A percentile compares a stretch with the other conserved stretches of the same genome.
These are phyloP conservation scores for Gossypium herbaceum DNA, from an alignment of 345 rosid genomes.

Conservation along the genomic window DNA sequence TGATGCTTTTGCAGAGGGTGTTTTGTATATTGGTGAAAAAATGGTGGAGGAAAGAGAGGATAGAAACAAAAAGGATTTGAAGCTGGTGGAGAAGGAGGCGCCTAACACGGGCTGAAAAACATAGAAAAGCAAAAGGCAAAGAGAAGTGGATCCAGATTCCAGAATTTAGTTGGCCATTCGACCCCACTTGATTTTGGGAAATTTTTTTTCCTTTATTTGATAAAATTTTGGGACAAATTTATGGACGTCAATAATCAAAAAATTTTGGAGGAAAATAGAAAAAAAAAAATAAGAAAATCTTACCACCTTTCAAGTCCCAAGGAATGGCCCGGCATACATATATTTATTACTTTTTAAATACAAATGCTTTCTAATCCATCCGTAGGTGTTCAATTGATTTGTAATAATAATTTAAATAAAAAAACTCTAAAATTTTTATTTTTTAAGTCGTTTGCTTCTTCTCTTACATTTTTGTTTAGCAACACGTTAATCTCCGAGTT, in stretches of 20 bases:
- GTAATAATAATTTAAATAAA: too few relatives aligned
- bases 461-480: too few relatives aligned
- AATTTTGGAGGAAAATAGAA: too few relatives aligned
- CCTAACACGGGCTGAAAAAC: not conserved
- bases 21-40: not conserved
- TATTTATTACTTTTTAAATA: too few relatives aligned
- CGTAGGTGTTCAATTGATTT: too few relatives aligned
- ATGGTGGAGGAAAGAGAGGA: conserved; percentile 4
- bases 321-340: not conserved
- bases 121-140: not conserved
- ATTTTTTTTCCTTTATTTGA: too few relatives aligned
- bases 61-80: conserved; percentile 11
- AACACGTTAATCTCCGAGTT: too few relatives aligned
- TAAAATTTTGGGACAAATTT: not conserved
- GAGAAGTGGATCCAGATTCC: conserved; percentile 2
- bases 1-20: not conserved
- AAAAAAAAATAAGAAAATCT: not conserved
- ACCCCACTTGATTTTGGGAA: not conserved
- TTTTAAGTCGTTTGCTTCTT: too few relatives aligned
- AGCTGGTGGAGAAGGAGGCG: conserved; percentile 16
- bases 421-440: too few relatives aligned
- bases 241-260: not conserved
- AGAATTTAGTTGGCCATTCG: not conserved
- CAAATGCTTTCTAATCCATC: too few relatives aligned
- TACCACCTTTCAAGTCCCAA: not conserved